Evolutionary conservation across 768 basidiomycete genomes (phyloP).

Genomic region (Lactifluus hygrophoroides): DNA sequence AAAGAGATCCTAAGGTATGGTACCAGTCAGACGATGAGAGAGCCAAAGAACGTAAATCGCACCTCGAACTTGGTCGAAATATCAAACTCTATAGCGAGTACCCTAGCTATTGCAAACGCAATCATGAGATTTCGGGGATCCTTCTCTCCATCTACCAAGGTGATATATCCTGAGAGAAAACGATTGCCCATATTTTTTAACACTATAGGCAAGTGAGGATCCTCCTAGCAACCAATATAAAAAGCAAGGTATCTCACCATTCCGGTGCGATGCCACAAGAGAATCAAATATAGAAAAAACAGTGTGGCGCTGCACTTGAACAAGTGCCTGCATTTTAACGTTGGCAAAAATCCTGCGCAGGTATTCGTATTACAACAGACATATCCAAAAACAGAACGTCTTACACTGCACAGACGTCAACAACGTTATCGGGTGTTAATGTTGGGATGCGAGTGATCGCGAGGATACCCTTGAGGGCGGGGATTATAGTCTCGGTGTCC

Average conservation of each 20-base stretch:
- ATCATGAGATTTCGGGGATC: conserved; percentile 91
- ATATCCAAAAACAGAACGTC: conserved; percentile 27
- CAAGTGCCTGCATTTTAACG: conserved; percentile 73
- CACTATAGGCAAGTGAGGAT: conserved; percentile 34
- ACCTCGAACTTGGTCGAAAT: conserved; percentile 71
- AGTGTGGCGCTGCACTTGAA: conserved; percentile 71
- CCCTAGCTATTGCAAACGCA: conserved; percentile 82
- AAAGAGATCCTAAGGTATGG: conserved; percentile 63
- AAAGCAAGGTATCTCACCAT: conserved; percentile 27
- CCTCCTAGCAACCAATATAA: not conserved
- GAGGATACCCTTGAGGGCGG: conserved; percentile 68
- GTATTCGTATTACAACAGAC: not conserved
- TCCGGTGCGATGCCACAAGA: conserved; percentile 61
- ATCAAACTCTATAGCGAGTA: conserved; percentile 84
- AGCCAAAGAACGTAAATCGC: conserved; percentile 21
- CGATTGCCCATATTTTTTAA: conserved; percentile 62
- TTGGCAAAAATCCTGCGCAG: conserved; percentile 59
- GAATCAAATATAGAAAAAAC: conserved; percentile 79
- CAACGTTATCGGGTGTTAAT: conserved; percentile 57
- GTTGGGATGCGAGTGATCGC: conserved; percentile 53
- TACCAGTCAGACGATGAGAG: not conserved
- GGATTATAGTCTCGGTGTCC: conserved; percentile 76
- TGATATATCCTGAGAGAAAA: conserved; percentile 70
- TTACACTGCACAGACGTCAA: conserved; percentile 50
- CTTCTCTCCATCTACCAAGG: conserved; percentile 90